Evolutionary conservation across 805 yeast genomes (phyloP), one percentile per base, ranked within the genome.

Genomic region (Kurtzmaniella fragi): DNA sequence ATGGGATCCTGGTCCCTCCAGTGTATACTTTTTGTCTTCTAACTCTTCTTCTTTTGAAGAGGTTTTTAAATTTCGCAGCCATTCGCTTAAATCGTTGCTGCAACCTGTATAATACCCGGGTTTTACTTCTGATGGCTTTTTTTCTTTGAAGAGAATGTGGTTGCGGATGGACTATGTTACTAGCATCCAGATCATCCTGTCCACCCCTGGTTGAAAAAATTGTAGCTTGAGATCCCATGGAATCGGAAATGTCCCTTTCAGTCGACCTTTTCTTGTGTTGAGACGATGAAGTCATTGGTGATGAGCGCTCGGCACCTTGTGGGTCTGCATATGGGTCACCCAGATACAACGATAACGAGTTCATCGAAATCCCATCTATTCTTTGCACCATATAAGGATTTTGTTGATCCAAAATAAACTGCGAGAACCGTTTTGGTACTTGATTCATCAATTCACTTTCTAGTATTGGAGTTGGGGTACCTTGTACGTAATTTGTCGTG

Each of bases 181-280:
- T 17, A 20, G 37, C 20, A 14, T 45, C 37, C 15, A 20, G n/a
- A 9, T 27, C 37, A 11, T 32, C 37, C 11, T 29, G 52, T 14
- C 49, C 57, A 11, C 46, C 52, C 41, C 70, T 49, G 8, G 72
- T 67, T n/a, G 71, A 64, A 44, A 67, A 67, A 28, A 67, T 67
- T 0, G 74, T 68, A 17, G 69, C 72, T 44, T 67, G 73, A 0
- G 71, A 65, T 4, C 64, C 71, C 67, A 61, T 59, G 38, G 65
- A 60, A 32, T 57, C 53, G 34, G 70, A 61, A 28, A 64, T 61
- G 31, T 59, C 62, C 17, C 61, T 17, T 16, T 35, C 25, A 4
- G 37, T 28, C 3, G 40, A 39, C 35, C 13, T 20, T 7, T 20
- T 15, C 6, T 4, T 12, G 4, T 5, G 33, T 7, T 14, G 20